Base-by-base conservation (phyloP, 2,329 filamentous ascomycete genomes). In the Boeremia lycopersici region DNA sequence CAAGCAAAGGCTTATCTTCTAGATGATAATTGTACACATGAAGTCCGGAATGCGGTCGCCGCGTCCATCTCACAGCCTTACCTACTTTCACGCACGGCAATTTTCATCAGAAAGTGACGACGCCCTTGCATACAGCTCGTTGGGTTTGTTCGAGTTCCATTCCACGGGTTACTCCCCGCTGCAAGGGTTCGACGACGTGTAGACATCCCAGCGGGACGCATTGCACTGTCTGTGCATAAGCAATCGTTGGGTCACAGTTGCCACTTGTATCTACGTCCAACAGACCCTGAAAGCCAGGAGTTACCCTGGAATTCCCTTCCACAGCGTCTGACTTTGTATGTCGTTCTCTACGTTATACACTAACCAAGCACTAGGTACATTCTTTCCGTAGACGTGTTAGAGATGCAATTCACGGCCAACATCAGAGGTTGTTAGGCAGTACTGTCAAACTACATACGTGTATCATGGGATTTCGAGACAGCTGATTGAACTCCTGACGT, bases 151-250 rank as follows among this genome's bases (percentile, higher is more conserved):
- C 40, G 46, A 59, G 9, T n/a, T 29, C 38, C 36, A 43, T 48
- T 39, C 38, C 48, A 45, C 28, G 39, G 35, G 43, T 17, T 40
- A 10, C 23, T 53, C 26, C 35, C 42, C 48, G 50, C 51, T 30
- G 33, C 48, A 48, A 33, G 47, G 43, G 40, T 15, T 35, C 39
- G 42, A 15, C 52, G 38, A 34, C 33, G 13, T 42, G 56, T 44
- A 40, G 39, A 56, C 53, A 57, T 23, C 48, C 25, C 62, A 17
- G 43, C 64, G 58, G 55, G 43, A 40, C 42, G 46, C 48, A 60
- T 66, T 59, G 44, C 53, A 54, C 61, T 56, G 51, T 59, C 53
- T 44, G 51, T 44, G 55, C 56, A 59, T 69, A 62, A 72, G 68
- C 67, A 64, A 59, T 23, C 52, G 48, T 48, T 56, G 53, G 43